A percentile compares a stretch with the other conserved stretches of the same genome.
These are phyloP conservation scores for Vaucheria bursata DNA, from an alignment of 352 stramenopile genomes.

Conservation along the genomic window DNA sequence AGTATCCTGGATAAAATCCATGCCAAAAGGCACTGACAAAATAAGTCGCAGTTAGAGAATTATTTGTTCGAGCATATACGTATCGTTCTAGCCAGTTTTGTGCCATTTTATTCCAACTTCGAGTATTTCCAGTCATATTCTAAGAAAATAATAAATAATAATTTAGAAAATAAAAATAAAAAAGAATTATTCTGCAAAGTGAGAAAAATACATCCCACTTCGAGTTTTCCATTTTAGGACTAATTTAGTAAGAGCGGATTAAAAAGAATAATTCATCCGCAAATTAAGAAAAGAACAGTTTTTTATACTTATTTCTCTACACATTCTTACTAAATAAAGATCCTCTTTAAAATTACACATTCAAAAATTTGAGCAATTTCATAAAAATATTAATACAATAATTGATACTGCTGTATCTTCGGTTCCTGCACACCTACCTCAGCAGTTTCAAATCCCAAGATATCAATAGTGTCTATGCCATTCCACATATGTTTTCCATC, in stretches of 20 bases:
- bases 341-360: no score
- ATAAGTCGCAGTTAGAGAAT: constrained; percentile 84
- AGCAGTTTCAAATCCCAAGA: constrained; percentile 84
- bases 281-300: no score
- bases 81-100: constrained; percentile 89
- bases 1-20: constrained; percentile 95
- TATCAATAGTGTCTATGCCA: constrained; percentile 84
- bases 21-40: constrained; percentile 90
- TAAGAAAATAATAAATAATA: neutral
- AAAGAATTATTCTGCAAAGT: neutral
- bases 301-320: no score
- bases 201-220: no score
- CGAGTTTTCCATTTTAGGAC: no score
- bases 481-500: constrained; percentile 78
- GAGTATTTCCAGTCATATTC: constrained; percentile 44
- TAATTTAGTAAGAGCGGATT: no score
- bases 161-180: neutral
- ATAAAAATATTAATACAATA: no score
- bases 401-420: no score
- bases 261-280: no score
- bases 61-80: constrained; percentile 83
- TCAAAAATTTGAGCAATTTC: no score
- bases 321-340: no score
- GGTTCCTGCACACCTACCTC: no score
- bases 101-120: constrained; percentile 93